Percentiles rank a stretch among this genome's conserved stretches.
phyloP scores from a whole-genome alignment of 345 rosid genomes.

The Populus simonii region DNA sequence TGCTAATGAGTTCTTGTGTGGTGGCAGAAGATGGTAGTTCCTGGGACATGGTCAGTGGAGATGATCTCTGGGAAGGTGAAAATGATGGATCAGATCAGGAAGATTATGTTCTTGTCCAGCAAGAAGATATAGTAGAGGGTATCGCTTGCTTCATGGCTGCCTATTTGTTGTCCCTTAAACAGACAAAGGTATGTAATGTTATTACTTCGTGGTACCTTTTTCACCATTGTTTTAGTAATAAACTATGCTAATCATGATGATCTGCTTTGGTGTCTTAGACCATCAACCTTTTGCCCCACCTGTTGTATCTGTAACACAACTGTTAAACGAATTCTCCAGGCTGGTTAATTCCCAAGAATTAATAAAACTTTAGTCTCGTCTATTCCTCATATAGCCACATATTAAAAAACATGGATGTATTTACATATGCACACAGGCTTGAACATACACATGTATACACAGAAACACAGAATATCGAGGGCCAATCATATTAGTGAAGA shows the following conservation, averaged over 20 bases:
- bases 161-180: constrained; percentile 74
- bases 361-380: not conserved
- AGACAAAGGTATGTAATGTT: constrained; percentile 66
- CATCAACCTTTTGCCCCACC: not conserved
- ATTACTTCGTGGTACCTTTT: not conserved
- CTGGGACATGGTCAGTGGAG: constrained; percentile 76
- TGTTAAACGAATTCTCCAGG: not conserved
- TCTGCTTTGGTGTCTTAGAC: not conserved
- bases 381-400: not conserved
- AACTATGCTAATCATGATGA: not conserved
- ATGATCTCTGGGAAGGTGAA: constrained; percentile 72
- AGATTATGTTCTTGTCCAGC: constrained; percentile 81
- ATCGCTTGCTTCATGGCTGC: constrained; percentile 95
- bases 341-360: not conserved
- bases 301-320: not conserved
- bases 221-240: not conserved
- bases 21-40: constrained; percentile 66
- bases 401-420: not conserved
- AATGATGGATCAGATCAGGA: constrained; percentile 45
- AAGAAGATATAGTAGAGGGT: constrained; percentile 96
- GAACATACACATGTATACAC: not conserved
- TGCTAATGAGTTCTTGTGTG: constrained; percentile 20
- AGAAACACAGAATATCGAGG: not conserved
- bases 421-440: not conserved
- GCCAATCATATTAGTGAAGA: not conserved